Percentiles rank a stretch among this genome's conserved stretches.
phyloP scores from a whole-genome alignment of 1,284 basidiomycete species.

The Cutaneotrichosporon sp. region DNA sequence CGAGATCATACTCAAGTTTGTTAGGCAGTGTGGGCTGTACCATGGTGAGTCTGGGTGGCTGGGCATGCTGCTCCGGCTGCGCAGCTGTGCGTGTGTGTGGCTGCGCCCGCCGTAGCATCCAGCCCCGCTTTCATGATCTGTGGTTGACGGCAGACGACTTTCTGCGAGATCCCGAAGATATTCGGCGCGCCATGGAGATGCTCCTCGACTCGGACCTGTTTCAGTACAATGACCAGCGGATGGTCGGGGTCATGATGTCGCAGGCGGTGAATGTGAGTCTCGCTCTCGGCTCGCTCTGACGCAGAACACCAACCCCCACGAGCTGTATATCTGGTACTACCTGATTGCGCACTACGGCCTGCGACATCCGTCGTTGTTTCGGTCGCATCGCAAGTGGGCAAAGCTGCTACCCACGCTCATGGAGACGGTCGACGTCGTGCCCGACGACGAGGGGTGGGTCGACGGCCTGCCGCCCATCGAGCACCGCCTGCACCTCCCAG shows the following conservation, averaged over 20 bases:
- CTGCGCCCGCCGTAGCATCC: neutral
- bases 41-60: constrained; percentile 64
- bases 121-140: neutral
- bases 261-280: constrained; percentile 67
- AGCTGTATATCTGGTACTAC: constrained; percentile 76
- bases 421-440: constrained; percentile 46
- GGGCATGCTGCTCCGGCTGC: neutral
- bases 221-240: constrained; percentile 80
- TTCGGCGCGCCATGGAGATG: constrained; percentile 73
- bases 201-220: constrained; percentile 82
- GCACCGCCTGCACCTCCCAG: constrained; percentile 69
- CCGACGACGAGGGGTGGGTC: constrained; percentile 46
- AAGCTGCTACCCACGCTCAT: constrained; percentile 77
- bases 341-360: constrained; percentile 75
- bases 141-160: constrained; percentile 64
- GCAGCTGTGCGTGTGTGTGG: neutral
- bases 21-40: constrained; percentile 75
- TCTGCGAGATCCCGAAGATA: constrained; percentile 73
- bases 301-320: constrained; percentile 84
- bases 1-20: constrained; percentile 70
- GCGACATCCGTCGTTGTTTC: constrained; percentile 67
- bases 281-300: neutral
- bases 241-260: constrained; percentile 71
- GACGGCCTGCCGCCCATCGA: constrained; percentile 65
- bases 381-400: constrained; percentile 77